Evolutionary conservation across 1,139 yeast genomes (phyloP).

Genomic region (Diutina rugosa): DNA sequence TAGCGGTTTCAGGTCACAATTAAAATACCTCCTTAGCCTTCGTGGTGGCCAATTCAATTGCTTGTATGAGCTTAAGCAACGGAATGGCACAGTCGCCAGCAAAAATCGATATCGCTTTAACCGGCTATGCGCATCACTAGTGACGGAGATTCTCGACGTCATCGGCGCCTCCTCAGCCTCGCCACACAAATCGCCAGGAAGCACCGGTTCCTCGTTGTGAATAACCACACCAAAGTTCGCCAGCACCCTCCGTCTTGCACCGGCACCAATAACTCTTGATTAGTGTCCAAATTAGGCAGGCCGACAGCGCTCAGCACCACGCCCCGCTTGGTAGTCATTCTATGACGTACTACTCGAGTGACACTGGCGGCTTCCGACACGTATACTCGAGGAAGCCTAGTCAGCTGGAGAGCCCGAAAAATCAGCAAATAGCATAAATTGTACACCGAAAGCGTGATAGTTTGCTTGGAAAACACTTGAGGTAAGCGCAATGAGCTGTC

Average conservation of each 20-base stretch:
- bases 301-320: constrained; percentile 25
- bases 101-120: not conserved
- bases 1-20: too few species aligned
- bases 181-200: constrained; percentile 64
- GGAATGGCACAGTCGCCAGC: not conserved
- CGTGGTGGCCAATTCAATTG: not conserved
- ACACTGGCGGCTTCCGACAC: constrained; percentile 37
- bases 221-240: constrained; percentile 51
- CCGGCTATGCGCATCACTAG: not conserved
- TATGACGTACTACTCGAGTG: constrained; percentile 36
- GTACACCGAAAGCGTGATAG: constrained; percentile 64
- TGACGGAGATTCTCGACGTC: constrained; percentile 19
- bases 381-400: constrained; percentile 55
- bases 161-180: constrained; percentile 61
- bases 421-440: constrained; percentile 69
- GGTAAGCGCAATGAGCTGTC: constrained; percentile 58
- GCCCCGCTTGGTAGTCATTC: constrained; percentile 38
- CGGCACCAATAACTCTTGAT: constrained; percentile 15
- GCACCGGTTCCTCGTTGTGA: constrained; percentile 12
- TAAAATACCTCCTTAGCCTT: too few species aligned
- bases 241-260: constrained; percentile 26
- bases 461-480: constrained; percentile 51
- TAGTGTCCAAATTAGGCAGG: constrained; percentile 17
- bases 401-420: constrained; percentile 46
- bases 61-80: not conserved